These are phyloP conservation scores for Paramecium sexaurelia DNA, from an alignment of 73 alveolate species.

Conservation along the genomic window DNA sequence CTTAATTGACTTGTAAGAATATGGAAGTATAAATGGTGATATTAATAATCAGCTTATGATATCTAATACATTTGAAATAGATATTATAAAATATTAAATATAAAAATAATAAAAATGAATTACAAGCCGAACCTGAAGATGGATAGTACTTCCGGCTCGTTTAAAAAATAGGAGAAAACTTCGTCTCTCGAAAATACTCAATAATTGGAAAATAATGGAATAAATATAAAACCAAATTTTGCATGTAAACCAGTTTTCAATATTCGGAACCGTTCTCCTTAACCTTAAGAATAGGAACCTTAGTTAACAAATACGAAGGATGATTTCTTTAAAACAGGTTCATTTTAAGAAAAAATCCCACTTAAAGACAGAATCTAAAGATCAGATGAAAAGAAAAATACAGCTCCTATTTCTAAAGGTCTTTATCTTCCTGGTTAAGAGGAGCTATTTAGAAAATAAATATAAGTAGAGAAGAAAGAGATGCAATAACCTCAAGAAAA, in stretches of 20 bases:
- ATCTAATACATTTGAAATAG: background rate
- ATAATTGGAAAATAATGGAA: background rate
- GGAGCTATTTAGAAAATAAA: conserved; percentile 7
- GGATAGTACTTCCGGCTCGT: conserved; percentile 57
- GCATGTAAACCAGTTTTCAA: conserved; percentile 6
- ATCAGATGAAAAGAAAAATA: conserved; percentile 48
- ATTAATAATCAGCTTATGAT: background rate
- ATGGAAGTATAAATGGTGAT: background rate
- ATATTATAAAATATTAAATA: background rate
- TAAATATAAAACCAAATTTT: background rate
- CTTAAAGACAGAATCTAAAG: conserved; percentile 45
- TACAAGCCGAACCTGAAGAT: conserved; percentile 59
- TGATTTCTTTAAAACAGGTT: conserved; percentile 29
- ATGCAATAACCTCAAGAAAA: background rate
- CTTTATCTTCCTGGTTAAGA: conserved; percentile 25
- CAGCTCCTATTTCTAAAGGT: conserved; percentile 14
- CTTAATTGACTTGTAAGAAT: background rate
- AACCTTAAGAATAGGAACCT: conserved; percentile 11
- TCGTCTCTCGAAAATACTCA: background rate
- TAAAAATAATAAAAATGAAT: background rate
- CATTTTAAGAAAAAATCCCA: conserved; percentile 43
- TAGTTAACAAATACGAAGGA: background rate
- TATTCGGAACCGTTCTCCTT: conserved; percentile 41
- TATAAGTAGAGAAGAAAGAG: conserved; percentile 11
- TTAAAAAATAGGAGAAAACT: background rate